Conservation (phyloP, 1,284 basidiomycete genomes). For the Pseudozyma sp. region DNA sequence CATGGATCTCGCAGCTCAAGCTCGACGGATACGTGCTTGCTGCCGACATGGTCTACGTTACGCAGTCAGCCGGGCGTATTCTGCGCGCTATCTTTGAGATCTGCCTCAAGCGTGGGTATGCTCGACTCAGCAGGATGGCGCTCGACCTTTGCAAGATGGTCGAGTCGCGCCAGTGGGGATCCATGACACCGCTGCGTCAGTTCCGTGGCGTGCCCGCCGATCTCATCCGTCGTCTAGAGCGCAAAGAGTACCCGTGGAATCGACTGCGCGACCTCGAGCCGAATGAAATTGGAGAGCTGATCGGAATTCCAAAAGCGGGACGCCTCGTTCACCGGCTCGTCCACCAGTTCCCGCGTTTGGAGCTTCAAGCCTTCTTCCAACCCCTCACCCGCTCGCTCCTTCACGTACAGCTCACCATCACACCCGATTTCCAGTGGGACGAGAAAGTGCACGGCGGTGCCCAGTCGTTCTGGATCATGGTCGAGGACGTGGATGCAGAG, state of each 20-base stretch:
- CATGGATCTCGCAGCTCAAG: conserved; percentile 94
- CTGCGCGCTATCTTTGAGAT: conserved; percentile 98
- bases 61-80: conserved; percentile 75
- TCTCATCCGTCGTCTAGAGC: conserved; percentile 90
- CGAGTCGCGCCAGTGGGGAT: conserved; percentile 83
- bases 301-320: conserved; percentile 88
- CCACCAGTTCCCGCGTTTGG: conserved; percentile 94
- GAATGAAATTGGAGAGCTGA: conserved; percentile 79
- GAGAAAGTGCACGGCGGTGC: conserved; percentile 89
- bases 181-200: conserved; percentile 96
- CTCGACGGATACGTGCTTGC: conserved; percentile 96
- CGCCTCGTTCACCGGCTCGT: conserved; percentile 92
- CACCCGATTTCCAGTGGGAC: conserved; percentile 97
- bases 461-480: conserved; percentile 88
- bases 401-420: conserved; percentile 73
- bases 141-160: conserved; percentile 97
- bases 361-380: conserved; percentile 73
- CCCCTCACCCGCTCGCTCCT: conserved; percentile 65
- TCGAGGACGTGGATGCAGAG: conserved; percentile 97
- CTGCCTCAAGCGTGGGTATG: conserved; percentile 98
- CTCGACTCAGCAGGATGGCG: conserved; percentile 87
- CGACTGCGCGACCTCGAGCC: conserved; percentile 66
- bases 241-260: conserved; percentile 80
- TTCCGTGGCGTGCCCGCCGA: conserved; percentile 89
- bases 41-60: conserved; percentile 94